Conservation (phyloP, 2,329 filamentous ascomycete genomes). For the Colletotrichum higginsianum region DNA sequence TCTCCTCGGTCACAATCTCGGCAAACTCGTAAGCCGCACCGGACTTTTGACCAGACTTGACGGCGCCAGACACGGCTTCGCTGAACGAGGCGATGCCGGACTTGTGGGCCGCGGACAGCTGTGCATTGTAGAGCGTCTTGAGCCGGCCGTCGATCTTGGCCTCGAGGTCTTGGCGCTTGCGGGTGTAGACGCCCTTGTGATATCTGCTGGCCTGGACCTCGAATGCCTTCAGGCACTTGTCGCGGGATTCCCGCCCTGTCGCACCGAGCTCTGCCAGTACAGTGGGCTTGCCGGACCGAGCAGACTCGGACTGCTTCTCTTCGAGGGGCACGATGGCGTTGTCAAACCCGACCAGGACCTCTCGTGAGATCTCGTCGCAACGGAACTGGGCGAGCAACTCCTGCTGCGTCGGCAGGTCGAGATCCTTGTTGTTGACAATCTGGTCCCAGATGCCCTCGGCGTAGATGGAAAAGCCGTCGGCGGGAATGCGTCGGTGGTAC, state of each 20-base stretch:
- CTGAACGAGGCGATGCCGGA: conserved; percentile 86
- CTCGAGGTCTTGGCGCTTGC: conserved; percentile 89
- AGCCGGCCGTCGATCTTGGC: conserved; percentile 89
- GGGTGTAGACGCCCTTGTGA: conserved; percentile 93
- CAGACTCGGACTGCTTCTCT: conserved; percentile 83
- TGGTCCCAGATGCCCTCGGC: conserved; percentile 97
- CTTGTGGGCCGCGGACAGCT: conserved; percentile 91
- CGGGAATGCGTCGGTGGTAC: conserved; percentile 95
- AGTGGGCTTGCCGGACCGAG: conserved; percentile 78
- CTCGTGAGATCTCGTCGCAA: conserved; percentile 95
- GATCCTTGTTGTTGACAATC: conserved; percentile 98
- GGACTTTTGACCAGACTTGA: conserved; percentile 94
- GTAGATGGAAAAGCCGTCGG: conserved; percentile 96
- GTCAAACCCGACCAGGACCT: conserved; percentile 89
- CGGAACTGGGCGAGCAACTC: conserved; percentile 97
- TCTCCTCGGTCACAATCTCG: conserved; percentile 89
- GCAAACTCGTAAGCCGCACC: conserved; percentile 94
- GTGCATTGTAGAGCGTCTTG: conserved; percentile 89
- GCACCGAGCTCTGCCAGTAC: conserved; percentile 83
- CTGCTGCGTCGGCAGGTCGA: conserved; percentile 96
- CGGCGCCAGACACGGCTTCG: conserved; percentile 86
- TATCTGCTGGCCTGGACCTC: conserved; percentile 93
- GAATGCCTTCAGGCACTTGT: conserved; percentile 85
- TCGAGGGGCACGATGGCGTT: conserved; percentile 86
- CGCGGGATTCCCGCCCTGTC: conserved; percentile 79